phyloP scores from a whole-genome alignment of 106 monocot species.

The Dendrobium officinale region DNA sequence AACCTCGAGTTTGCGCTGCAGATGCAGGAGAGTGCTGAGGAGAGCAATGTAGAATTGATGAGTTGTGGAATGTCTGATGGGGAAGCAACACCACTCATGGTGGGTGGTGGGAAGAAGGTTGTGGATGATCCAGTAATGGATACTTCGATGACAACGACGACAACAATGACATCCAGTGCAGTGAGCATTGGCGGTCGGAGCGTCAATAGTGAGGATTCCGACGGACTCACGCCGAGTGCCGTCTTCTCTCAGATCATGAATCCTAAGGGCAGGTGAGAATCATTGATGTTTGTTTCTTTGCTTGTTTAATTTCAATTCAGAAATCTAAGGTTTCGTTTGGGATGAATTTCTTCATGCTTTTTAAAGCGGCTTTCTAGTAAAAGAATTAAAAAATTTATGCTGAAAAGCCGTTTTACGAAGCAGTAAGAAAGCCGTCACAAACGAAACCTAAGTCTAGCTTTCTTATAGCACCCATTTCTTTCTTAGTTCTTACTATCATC shows the following conservation, averaged over 20 bases:
- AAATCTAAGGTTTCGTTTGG: background rate
- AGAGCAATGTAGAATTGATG: conserved; percentile 16
- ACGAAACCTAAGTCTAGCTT: background rate
- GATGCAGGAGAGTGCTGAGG: conserved; percentile 50
- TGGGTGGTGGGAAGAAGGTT: conserved; percentile 18
- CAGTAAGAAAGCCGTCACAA: too few species aligned
- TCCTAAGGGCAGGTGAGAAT: conserved; percentile 48
- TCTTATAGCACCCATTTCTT: too few species aligned
- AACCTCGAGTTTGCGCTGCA: conserved; percentile 64
- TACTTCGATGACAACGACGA: conserved; percentile 13
- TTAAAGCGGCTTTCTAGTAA: too few species aligned
- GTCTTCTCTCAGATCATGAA: conserved; percentile 77
- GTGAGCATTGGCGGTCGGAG: conserved; percentile 41
- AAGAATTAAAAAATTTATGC: too few species aligned
- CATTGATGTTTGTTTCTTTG: background rate
- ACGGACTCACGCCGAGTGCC: conserved; percentile 51
- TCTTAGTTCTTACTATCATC: too few species aligned
- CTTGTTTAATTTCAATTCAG: background rate
- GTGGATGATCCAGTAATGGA: conserved; percentile 12
- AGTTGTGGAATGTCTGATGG: conserved; percentile 10
- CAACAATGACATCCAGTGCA: conserved; percentile 18
- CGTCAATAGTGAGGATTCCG: conserved; percentile 33
- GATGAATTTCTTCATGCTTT: too few species aligned
- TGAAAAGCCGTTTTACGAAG: too few species aligned
- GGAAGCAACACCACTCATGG: conserved; percentile 17